Percentiles rank a stretch among this genome's conserved stretches.
These are phyloP conservation scores for Cymodocea nodosa DNA, from an alignment of 116 monocot species.

Conservation along the genomic window DNA sequence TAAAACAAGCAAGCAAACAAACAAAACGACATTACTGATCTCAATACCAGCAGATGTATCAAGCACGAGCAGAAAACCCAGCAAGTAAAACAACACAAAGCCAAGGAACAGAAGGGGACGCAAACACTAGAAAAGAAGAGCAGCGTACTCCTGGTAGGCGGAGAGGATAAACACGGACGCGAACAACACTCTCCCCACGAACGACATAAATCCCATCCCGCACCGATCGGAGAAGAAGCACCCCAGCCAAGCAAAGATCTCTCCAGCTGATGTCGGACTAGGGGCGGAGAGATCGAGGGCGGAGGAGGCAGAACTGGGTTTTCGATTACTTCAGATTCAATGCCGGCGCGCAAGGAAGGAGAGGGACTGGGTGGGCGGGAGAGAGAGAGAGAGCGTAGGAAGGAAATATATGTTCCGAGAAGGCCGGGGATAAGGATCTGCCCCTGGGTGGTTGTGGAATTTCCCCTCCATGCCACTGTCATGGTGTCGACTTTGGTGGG, in stretches of 20 bases:
- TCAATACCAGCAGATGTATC: not conserved
- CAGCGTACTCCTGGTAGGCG: conserved; percentile 75
- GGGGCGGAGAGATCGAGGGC: conserved; percentile 2
- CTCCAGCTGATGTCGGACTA: not conserved
- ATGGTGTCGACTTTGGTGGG: too few species aligned
- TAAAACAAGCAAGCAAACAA: too few species aligned
- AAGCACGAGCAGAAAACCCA: not conserved
- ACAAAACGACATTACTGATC: not conserved
- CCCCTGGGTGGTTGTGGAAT: not conserved
- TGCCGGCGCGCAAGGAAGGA: not conserved
- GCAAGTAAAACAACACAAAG: not conserved
- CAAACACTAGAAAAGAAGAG: not conserved
- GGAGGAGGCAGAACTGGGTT: not conserved
- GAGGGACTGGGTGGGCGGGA: too few species aligned
- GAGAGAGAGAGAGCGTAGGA: too few species aligned
- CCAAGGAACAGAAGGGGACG: not conserved
- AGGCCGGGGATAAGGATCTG: not conserved
- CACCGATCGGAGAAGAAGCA: not conserved
- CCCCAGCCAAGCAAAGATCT: not conserved
- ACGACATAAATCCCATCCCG: conserved; percentile 61
- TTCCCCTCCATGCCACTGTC: not conserved
- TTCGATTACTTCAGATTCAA: not conserved
- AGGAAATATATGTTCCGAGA: not conserved
- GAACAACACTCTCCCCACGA: conserved; percentile 76
- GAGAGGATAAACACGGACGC: conserved; percentile 74